Base-by-base conservation (phyloP, 306 rosid species). In the Clitoria ternatea region DNA sequence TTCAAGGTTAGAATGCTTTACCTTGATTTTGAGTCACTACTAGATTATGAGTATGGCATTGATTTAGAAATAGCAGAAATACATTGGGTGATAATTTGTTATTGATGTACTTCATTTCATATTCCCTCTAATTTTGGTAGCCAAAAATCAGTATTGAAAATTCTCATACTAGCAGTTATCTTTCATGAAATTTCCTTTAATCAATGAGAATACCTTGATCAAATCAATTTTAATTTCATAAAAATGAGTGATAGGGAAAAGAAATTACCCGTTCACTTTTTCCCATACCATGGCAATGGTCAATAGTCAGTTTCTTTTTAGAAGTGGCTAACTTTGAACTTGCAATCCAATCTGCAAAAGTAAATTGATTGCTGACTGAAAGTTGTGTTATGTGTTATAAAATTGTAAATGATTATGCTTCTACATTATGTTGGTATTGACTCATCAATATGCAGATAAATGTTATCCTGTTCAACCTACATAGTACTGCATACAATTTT, bases 1-100 rank as follows among this genome's bases (percentile, higher is more conserved):
- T 84, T 94, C 83, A 89, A 94, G 98, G 97, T 94, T 72, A 43
- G 44, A 62, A 54, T 42, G 32, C 62, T 83, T 49, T 42, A 44
- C 66, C 77, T 53, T 57, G 64, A 56, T 61, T 45, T 69, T 37
- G 18, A 48, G 75, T 61, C 40, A 62, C 5, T 67, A 14, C 40
- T 54, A 33, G 30, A 39, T 61, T 55, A 57, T 45, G 32, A n/a
- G 29, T 43, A 22, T 50, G 61, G 24, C 48, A 23, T 43, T 65
- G 47, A 19, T 67, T 67, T 67, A 48, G 33, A 20, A 55, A 45
- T 66, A 44, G 42, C 47, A 29, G 69, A 22, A 47, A 7, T 23
- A 19, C 14, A 19, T 22, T 15, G 10, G 45, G 23, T 32, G 11
- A 24, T 33, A 18, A 20, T 37, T 37, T 26, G 37, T 59, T 32